Evolutionary conservation across 441 rosid genomes (phyloP).

Genomic region (Gossypium davidsonii): DNA sequence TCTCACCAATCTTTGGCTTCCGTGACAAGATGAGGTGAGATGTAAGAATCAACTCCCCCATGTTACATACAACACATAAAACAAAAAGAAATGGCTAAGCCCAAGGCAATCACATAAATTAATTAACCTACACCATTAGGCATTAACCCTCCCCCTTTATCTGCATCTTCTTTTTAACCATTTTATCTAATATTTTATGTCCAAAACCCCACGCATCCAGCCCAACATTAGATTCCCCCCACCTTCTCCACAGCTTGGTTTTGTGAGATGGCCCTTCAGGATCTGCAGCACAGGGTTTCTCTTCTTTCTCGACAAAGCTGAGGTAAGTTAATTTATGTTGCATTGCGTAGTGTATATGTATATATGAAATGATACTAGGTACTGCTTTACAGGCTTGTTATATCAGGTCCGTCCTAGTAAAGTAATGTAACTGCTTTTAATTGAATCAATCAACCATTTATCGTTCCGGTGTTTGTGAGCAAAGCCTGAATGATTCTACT

Average conservation of each 20-base stretch:
- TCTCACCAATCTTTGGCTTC: constrained; percentile 35
- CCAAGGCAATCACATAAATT: constrained; percentile 24
- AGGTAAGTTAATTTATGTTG: background rate
- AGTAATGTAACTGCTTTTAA: background rate
- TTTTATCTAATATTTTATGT: constrained; percentile 32
- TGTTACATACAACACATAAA: constrained; percentile 30
- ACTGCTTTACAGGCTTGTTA: too few relatives aligned
- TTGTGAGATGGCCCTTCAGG: constrained; percentile 2
- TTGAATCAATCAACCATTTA: background rate
- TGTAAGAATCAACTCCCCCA: constrained; percentile 7
- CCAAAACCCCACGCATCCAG: constrained; percentile 47
- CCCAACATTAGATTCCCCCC: constrained; percentile 42
- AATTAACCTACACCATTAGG: constrained; percentile 16
- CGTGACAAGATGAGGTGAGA: constrained; percentile 16
- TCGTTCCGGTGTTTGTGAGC: background rate
- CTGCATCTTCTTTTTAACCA: constrained; percentile 45
- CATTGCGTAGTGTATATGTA: background rate
- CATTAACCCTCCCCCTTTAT: constrained; percentile 1
- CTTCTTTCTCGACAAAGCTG: background rate
- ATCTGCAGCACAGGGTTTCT: constrained; percentile 1
- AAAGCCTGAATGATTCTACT: constrained; percentile 1
- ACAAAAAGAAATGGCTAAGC: constrained; percentile 41
- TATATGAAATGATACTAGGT: background rate
- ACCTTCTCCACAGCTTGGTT: constrained; percentile 36
- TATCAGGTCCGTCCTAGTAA: background rate